Conservation (phyloP, 768 basidiomycete species). For the Mycena sanguinolenta region DNA sequence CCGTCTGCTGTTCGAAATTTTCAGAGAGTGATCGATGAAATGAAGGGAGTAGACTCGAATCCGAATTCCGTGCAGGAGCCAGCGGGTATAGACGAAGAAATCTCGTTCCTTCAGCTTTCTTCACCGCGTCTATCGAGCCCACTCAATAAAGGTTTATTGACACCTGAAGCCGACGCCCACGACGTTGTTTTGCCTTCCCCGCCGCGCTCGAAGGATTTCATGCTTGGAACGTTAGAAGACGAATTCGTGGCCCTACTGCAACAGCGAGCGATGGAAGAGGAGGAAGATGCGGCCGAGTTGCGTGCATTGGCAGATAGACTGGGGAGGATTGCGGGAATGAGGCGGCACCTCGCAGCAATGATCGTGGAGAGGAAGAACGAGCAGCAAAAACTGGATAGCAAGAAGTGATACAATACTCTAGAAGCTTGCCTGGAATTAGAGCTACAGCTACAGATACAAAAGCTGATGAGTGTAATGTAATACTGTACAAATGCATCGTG, state of each 20-base stretch:
- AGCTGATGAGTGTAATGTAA: conserved; percentile 23
- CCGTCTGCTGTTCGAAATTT: conserved; percentile 35
- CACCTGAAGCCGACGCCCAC: conserved; percentile 12
- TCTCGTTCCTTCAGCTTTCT: conserved; percentile 10
- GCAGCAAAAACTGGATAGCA: background rate
- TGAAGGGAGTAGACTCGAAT: conserved; percentile 28
- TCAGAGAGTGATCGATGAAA: conserved; percentile 38
- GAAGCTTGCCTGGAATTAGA: conserved; percentile 8
- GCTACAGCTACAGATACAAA: conserved; percentile 35
- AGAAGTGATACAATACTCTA: conserved; percentile 20
- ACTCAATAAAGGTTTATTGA: background rate
- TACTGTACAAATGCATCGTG: conserved; percentile 25
- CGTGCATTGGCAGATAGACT: conserved; percentile 26
- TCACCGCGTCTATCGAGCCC: conserved; percentile 11
- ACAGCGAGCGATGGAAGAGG: conserved; percentile 31
- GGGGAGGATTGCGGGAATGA: conserved; percentile 22
- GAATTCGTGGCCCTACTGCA: conserved; percentile 34
- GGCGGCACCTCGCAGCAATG: conserved; percentile 16
- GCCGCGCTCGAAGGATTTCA: conserved; percentile 7
- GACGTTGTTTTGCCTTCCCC: conserved; percentile 3
- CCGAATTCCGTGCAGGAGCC: background rate
- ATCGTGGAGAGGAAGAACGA: conserved; percentile 27
- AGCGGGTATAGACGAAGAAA: background rate
- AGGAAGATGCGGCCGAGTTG: conserved; percentile 33
- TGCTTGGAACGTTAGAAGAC: conserved; percentile 30